A percentile compares a stretch with the other conserved stretches of the same genome.
Conservation (phyloP, 192 early-diverging fungal genomes). For the Oehlia diaphana region DNA sequence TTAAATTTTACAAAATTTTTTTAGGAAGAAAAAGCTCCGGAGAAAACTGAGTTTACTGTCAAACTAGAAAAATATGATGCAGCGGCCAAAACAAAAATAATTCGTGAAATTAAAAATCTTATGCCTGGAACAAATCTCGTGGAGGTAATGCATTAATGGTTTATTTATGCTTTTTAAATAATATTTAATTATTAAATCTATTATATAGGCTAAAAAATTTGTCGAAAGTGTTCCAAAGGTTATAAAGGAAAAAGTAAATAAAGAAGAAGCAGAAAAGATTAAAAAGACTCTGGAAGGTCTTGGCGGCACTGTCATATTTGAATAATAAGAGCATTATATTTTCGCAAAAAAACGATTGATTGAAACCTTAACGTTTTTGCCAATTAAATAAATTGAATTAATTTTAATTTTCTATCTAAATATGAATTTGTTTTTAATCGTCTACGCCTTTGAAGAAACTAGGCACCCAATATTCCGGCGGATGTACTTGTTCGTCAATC, state of each 20-base stretch:
- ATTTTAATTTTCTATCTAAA: not conserved
- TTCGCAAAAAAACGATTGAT: too few species aligned
- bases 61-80: slow-evolving; percentile 96
- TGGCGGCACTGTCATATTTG: slow-evolving; percentile 92
- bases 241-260: slow-evolving; percentile 82
- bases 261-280: slow-evolving; percentile 98
- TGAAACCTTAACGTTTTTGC: not conserved
- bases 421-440: slow-evolving; percentile 3
- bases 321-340: slow-evolving; percentile 55
- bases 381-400: not conserved
- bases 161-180: not conserved
- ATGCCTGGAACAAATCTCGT: slow-evolving; percentile 93
- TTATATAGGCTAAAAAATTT: slow-evolving; percentile 95
- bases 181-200: slow-evolving; percentile 17
- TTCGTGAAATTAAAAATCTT: slow-evolving; percentile 95
- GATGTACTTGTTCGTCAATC: slow-evolving; percentile 64
- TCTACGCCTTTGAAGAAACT: slow-evolving; percentile 53
- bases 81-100: slow-evolving; percentile 94
- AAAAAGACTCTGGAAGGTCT: slow-evolving; percentile 92
- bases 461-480: slow-evolving; percentile 57
- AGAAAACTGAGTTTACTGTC: slow-evolving; percentile 94
- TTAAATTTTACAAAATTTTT: not conserved
- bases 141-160: slow-evolving; percentile 55
- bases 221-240: slow-evolving; percentile 97
- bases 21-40: slow-evolving; percentile 81